These are phyloP conservation scores for Odontarrhena argentea DNA, from an alignment of 345 rosid genomes.

Conservation along the genomic window DNA sequence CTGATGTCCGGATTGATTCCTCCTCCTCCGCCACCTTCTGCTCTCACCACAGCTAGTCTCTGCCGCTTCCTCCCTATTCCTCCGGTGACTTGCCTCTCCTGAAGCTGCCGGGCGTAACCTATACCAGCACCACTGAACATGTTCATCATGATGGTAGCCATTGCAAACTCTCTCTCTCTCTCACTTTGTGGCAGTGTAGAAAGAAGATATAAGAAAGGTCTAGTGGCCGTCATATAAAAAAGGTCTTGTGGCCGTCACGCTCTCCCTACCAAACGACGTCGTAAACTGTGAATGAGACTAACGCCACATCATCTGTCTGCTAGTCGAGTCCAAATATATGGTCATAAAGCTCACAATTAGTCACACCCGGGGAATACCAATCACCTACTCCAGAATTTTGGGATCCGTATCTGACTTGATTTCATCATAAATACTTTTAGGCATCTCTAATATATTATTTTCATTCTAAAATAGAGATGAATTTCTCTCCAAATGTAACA, in stretches of 20 bases:
- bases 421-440: too few species aligned
- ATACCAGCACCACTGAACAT: constrained; percentile 27
- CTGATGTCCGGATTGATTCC: constrained; percentile 76
- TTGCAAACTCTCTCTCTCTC: constrained; percentile 10
- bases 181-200: constrained; percentile 16
- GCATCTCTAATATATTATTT: too few species aligned
- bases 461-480: too few species aligned
- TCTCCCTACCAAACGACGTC: constrained; percentile 13
- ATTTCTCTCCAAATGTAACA: too few species aligned
- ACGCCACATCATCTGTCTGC: constrained; percentile 26
- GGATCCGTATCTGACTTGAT: background rate
- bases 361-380: too few species aligned
- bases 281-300: constrained; percentile 6
- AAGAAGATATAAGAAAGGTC: constrained; percentile 26
- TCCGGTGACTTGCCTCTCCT: constrained; percentile 25
- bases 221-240: constrained; percentile 7
- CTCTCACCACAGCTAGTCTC: constrained; percentile 59
- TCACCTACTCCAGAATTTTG: too few species aligned
- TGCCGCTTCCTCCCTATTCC: constrained; percentile 34
- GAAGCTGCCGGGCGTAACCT: constrained; percentile 39
- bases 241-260: constrained; percentile 62
- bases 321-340: too few species aligned
- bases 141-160: constrained; percentile 46
- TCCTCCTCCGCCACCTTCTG: constrained; percentile 56
- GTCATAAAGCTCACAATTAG: too few species aligned